phyloP scores from a whole-genome alignment of 345 rosid genomes.

The Melastoma malabathricum region DNA sequence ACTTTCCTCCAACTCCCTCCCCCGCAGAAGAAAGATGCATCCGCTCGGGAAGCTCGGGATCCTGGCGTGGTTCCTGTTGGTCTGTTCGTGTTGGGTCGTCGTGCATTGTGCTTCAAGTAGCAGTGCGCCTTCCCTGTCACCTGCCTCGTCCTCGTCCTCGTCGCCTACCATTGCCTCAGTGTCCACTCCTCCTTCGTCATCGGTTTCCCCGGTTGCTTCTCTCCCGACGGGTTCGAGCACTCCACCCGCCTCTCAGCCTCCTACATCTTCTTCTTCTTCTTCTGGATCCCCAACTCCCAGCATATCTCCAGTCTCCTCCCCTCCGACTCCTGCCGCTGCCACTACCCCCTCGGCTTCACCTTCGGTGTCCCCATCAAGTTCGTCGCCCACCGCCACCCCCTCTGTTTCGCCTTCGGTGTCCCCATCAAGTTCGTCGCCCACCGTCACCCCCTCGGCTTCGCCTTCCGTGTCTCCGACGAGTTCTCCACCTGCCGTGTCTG shows the following conservation, averaged over 20 bases:
- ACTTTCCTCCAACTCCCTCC: too few species aligned
- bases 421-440: not conserved
- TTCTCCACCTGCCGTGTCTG: not conserved
- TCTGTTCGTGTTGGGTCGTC: conserved; percentile 1
- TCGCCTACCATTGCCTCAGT: conserved; percentile 6
- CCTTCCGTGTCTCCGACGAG: not conserved
- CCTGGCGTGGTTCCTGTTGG: conserved; percentile 1
- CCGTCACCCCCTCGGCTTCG: not conserved
- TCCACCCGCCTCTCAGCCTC: conserved; percentile 10
- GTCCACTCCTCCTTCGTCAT: conserved; percentile 2
- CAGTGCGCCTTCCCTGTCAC: conserved; percentile 12
- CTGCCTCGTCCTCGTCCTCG: conserved; percentile 5
- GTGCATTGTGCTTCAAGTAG: not conserved
- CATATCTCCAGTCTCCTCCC: conserved; percentile 3
- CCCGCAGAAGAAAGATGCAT: too few species aligned
- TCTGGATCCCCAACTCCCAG: conserved; percentile 11
- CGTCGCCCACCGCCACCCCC: conserved; percentile 7
- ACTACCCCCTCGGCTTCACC: conserved; percentile 9
- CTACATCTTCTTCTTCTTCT: conserved; percentile 8
- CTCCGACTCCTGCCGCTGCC: conserved; percentile 5
- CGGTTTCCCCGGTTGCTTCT: conserved; percentile 1
- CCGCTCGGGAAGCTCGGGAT: not conserved
- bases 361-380: conserved; percentile 2
- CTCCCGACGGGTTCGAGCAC: conserved; percentile 4
- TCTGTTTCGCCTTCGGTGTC: conserved; percentile 7